These are phyloP conservation scores for Beauveria pseudobassiana DNA, from an alignment of 2,329 filamentous ascomycete genomes.

Conservation along the genomic window DNA sequence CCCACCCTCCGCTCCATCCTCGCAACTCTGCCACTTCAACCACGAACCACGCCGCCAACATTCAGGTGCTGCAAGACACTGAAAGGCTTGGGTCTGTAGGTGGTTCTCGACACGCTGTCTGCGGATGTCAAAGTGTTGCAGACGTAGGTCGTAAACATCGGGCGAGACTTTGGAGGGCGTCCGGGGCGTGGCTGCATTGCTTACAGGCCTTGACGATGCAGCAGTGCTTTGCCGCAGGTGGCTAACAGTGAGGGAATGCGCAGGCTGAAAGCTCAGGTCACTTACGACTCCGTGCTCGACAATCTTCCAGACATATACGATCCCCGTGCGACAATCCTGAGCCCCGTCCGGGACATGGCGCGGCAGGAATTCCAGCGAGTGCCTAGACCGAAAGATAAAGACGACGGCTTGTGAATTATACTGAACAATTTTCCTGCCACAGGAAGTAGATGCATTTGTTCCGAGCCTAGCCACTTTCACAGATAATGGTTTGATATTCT, in stretches of 20 bases:
- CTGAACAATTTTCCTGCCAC: not conserved
- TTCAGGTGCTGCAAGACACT: not conserved
- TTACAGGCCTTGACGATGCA: slow-evolving; percentile 1
- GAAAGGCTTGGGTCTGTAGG: not conserved
- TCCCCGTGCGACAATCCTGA: not conserved
- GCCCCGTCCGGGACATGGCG: not conserved
- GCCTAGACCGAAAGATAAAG: not conserved
- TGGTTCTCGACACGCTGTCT: not conserved
- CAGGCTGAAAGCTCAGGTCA: not conserved
- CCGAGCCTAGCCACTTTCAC: no score
- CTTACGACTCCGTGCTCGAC: not conserved
- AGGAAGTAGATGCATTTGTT: not conserved
- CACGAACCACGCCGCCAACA: not conserved
- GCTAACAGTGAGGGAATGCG: not conserved
- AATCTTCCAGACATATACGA: not conserved
- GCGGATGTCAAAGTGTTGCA: not conserved
- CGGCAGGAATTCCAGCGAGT: not conserved
- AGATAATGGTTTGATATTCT: not conserved
- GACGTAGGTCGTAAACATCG: not conserved
- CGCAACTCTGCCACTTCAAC: slow-evolving; percentile 2
- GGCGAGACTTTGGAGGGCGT: not conserved
- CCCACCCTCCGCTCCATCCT: not conserved
- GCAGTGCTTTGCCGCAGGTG: not conserved
- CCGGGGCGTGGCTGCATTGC: not conserved
- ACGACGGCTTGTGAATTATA: not conserved